These are phyloP conservation scores for Fraxinus albicans DNA, from an alignment of 305 asterid species.

Conservation along the genomic window DNA sequence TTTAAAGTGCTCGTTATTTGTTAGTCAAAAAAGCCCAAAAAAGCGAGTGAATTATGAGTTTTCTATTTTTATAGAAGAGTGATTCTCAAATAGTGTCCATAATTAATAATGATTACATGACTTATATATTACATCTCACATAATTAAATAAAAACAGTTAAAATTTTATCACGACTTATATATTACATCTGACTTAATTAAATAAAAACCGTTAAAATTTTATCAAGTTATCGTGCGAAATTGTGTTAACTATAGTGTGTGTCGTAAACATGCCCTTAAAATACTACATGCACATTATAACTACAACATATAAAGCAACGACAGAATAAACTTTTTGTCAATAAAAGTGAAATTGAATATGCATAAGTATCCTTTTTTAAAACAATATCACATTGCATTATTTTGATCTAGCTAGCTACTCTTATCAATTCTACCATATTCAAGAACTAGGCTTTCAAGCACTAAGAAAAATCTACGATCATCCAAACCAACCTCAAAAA, in stretches of 20 bases:
- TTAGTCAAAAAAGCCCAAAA: slow-evolving; percentile 9
- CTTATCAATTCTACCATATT: neutral
- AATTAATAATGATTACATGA: neutral
- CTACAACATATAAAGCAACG: neutral
- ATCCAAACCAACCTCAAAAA: neutral
- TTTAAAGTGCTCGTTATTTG: slow-evolving; percentile 15
- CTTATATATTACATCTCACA: neutral
- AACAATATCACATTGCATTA: neutral
- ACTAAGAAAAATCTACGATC: neutral
- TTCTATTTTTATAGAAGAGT: neutral
- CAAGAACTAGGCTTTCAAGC: neutral
- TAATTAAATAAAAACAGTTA: neutral
- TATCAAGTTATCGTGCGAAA: neutral
- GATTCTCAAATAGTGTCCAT: neutral
- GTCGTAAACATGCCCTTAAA: neutral
- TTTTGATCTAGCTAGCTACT: neutral
- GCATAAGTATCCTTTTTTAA: neutral
- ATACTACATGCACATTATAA: neutral
- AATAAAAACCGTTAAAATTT: neutral
- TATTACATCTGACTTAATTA: neutral
- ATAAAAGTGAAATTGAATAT: neutral
- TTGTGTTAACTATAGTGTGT: neutral
- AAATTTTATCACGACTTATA: neutral
- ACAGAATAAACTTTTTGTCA: neutral
- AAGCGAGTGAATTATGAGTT: neutral